Percentiles rank a stretch among this genome's conserved stretches.
Evolutionary conservation across 31 red algal species (phyloP).

Genomic region (Endocladia muricata): DNA sequence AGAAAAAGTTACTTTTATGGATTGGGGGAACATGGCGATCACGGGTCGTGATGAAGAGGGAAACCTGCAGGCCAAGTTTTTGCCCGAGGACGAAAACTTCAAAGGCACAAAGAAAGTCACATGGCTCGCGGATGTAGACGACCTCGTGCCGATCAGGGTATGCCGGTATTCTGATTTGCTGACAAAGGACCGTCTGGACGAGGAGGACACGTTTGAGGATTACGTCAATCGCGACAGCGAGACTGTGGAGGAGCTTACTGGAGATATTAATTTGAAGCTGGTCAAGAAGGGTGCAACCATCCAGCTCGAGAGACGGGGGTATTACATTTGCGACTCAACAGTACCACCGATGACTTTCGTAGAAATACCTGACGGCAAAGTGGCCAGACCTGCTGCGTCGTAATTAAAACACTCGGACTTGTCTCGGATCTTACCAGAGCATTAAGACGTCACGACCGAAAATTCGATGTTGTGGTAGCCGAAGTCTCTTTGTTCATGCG

Average conservation of each 20-base stretch:
- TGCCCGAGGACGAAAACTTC: constrained; percentile 95
- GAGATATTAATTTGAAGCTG: constrained; percentile 90
- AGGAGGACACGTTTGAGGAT: constrained; percentile 87
- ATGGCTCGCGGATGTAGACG: constrained; percentile 87
- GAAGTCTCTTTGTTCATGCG: too few species aligned
- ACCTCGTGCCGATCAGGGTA: constrained; percentile 80
- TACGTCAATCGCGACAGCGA: constrained; percentile 65
- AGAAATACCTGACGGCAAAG: constrained; percentile 86
- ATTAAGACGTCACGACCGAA: too few species aligned
- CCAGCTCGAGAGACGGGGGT: constrained; percentile 96
- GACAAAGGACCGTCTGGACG: constrained; percentile 96
- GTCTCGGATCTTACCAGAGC: too few species aligned
- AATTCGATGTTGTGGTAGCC: too few species aligned
- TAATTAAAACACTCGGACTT: too few species aligned
- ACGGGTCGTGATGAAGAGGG: constrained; percentile 45
- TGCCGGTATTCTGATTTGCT: constrained; percentile 82
- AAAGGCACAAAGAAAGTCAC: constrained; percentile 98
- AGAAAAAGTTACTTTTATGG: constrained; percentile 98
- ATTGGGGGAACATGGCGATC: constrained; percentile 94
- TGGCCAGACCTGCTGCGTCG: not conserved
- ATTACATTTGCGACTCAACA: constrained; percentile 88
- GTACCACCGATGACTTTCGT: constrained; percentile 72
- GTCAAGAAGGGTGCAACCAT: constrained; percentile 88
- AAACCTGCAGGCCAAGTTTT: constrained; percentile 57
- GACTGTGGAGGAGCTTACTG: constrained; percentile 35